phyloP scores from a whole-genome alignment of 768 basidiomycete genomes.

The Trametes villosa region DNA sequence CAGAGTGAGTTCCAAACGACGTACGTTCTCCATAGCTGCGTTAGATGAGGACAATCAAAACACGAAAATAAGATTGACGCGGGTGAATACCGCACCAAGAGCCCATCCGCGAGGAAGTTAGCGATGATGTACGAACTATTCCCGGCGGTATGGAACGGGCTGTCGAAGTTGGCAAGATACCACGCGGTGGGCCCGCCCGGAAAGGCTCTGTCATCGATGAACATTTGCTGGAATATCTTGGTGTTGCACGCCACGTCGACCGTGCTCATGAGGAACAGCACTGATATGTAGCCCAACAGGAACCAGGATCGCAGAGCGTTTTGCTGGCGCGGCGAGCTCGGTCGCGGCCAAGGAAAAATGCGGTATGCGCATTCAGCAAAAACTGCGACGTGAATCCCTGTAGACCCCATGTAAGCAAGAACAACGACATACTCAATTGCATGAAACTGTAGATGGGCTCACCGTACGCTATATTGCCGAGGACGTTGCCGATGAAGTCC shows the following conservation, averaged over 20 bases:
- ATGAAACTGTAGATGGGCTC: neutral
- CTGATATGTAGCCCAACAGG: conserved; percentile 26
- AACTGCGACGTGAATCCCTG: conserved; percentile 7
- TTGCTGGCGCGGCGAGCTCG: neutral
- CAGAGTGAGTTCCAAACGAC: conserved; percentile 23
- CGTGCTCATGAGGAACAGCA: conserved; percentile 24
- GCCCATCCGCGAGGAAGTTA: conserved; percentile 21
- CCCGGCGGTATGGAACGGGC: neutral
- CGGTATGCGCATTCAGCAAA: conserved; percentile 1
- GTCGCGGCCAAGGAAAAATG: neutral
- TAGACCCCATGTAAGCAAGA: neutral
- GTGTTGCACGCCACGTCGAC: conserved; percentile 25
- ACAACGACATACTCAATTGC: neutral
- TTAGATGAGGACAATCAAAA: neutral
- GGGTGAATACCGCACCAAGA: conserved; percentile 19
- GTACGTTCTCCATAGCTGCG: conserved; percentile 31
- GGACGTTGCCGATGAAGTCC: neutral
- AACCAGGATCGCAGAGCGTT: conserved; percentile 8
- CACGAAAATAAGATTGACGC: neutral
- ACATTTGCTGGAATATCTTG: conserved; percentile 22
- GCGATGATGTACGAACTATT: conserved; percentile 5
- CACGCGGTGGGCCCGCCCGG: conserved; percentile 29
- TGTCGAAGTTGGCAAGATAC: neutral
- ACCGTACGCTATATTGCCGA: neutral
- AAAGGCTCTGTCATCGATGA: conserved; percentile 27